Conservation (phyloP, 768 basidiomycete species). For the Termitomyces sp. region DNA sequence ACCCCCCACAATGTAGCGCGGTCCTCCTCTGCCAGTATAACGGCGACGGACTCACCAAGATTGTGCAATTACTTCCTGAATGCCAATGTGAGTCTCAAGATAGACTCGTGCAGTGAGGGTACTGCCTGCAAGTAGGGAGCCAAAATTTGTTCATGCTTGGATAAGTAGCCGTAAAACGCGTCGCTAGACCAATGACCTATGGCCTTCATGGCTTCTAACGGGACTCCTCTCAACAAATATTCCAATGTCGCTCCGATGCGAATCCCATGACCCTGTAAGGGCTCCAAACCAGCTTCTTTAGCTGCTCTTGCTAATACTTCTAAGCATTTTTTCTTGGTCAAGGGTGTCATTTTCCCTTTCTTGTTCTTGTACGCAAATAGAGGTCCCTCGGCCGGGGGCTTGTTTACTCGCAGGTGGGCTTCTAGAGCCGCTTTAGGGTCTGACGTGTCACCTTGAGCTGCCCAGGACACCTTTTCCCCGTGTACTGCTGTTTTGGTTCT, state of each 20-base stretch:
- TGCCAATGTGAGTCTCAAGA: too few relatives aligned
- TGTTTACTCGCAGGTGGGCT: conserved; percentile 11
- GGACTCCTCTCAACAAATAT: conserved; percentile 19
- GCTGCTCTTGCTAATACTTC: conserved; percentile 3
- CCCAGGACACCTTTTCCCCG: too few relatives aligned
- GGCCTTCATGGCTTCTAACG: neutral
- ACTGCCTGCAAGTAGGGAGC: conserved; percentile 10
- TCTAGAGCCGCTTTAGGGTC: conserved; percentile 10
- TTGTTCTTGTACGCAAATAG: neutral
- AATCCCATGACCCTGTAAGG: conserved; percentile 5
- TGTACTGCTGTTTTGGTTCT: conserved; percentile 8
- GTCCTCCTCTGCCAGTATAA: fast-evolving
- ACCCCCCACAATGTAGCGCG: too few relatives aligned
- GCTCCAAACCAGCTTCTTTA: neutral
- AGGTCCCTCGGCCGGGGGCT: neutral
- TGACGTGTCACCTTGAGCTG: neutral
- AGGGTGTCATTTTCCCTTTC: conserved; percentile 3
- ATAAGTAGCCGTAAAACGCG: conserved; percentile 7
- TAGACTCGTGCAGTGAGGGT: too few relatives aligned
- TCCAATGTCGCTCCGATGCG: conserved; percentile 21
- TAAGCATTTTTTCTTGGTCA: conserved; percentile 20
- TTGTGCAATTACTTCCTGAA: too few relatives aligned
- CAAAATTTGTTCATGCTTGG: conserved; percentile 10
- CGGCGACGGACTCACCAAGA: too few relatives aligned
- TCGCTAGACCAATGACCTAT: conserved; percentile 11